Evolutionary conservation across 164 flowering plant species (phyloP).

Genomic region (Vitis labrusca): DNA sequence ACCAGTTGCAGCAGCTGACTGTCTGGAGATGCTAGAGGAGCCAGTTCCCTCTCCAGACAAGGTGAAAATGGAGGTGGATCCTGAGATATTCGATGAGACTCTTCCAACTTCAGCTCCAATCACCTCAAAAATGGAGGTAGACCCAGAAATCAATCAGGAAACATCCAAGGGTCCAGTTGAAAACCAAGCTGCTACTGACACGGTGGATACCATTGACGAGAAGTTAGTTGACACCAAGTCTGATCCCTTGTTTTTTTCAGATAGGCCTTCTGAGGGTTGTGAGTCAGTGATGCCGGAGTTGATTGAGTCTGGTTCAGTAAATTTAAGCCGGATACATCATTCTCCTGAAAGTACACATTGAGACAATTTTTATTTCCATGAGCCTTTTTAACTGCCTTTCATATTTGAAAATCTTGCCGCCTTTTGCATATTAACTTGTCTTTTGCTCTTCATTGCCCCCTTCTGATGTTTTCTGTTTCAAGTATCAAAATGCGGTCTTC

Average conservation of each 20-base stretch:
- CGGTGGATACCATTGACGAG: conserved; percentile 2
- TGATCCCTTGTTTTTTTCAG: conserved; percentile 27
- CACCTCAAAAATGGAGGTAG: no score
- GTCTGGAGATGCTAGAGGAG: conserved; percentile 8
- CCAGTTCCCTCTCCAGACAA: background rate
- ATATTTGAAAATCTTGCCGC: no score
- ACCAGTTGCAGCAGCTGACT: background rate
- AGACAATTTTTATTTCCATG: conserved; percentile 38
- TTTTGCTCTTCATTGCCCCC: no score
- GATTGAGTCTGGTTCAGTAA: conserved; percentile 49
- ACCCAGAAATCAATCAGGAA: background rate
- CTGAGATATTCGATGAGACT: no score
- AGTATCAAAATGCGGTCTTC: no score
- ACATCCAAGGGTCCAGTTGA: background rate
- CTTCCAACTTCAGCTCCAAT: no score
- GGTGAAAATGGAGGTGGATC: conserved; percentile 12
- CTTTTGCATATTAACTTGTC: no score
- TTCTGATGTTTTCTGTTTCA: no score
- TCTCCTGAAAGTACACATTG: conserved; percentile 79
- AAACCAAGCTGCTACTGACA: background rate
- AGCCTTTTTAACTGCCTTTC: no score
- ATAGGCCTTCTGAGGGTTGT: conserved; percentile 32
- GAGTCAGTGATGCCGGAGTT: conserved; percentile 57
- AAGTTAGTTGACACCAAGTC: conserved; percentile 13
- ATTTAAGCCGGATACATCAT: conserved; percentile 71